Base-by-base conservation (phyloP, 495 filamentous ascomycete genomes). In the Neurospora pannonica region DNA sequence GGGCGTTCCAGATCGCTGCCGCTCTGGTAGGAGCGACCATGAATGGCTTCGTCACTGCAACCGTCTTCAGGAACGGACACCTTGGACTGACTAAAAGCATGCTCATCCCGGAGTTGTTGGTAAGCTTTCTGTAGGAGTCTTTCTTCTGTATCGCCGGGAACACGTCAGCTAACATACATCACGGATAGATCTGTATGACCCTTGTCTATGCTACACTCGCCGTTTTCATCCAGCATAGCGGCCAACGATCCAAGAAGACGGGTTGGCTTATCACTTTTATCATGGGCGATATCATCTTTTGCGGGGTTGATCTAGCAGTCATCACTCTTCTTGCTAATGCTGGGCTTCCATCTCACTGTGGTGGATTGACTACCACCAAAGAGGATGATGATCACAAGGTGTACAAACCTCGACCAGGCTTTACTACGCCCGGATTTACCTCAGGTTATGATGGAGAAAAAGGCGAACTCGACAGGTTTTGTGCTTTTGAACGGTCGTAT, bases 21-120 rank as follows among this genome's bases (percentile, higher is more conserved):
- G 75, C 79, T 28, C 73, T 84, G 17, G 71, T 76, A 1, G 79
- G 77, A 17, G 75, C 76, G 24, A 75, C 71, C 24, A 74, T 83
- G 71, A 84, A 86, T 67, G 82, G 83, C 36, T 85, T 82, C 74
- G 67, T 83, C 38, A 75, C 83, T 4, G 77, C 78, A 28, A 75
- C 74, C 28, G 79, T 85, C 39, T 76, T 80, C 70, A 21, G 6
- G 28, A 76, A 79, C 10, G 71, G 54, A 34, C 54, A 73, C 0
- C 74, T 80, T 2, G 78, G 80, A 13, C 72, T 82, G 4, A 75
- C 83, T 8, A 46, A 75, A 4, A 73, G 72, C 34, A 81, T 83
- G 78, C 70, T 79, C 31, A 71, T 76, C 9, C 74, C 84, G 43
- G 81, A 84, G 76, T 38, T 84, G 75, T 71, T 85, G 78, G 83